Evolutionary conservation across 768 basidiomycete species (phyloP), one percentile per base, ranked within the genome.

Genomic region (Boletus sensibilis): DNA sequence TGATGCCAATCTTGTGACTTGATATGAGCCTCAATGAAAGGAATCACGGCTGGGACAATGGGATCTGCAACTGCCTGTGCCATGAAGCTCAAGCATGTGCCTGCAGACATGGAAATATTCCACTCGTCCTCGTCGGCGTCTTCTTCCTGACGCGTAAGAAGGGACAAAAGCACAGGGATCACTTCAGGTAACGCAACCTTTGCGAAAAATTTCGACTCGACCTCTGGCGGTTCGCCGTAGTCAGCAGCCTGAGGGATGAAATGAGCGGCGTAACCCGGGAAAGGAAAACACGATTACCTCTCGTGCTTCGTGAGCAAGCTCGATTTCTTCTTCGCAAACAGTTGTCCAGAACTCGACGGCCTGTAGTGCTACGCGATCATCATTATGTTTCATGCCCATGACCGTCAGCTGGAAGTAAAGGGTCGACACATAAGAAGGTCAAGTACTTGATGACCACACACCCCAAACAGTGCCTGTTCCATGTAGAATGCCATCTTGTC

Each of bases 331-430:
- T 70, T 99, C 96, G 67, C 94, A 98, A 2, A 98, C 96, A 9
- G 96, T 98, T 5, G 95, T 95, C 97, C 97, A 99, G 74, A 99
- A 99, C 69, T 99, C 97, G 50, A 99, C 88, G 23, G 97, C 97
- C 72, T 99, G 97, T 29, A 98, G 74, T 0, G 94, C 93, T 37
- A 99, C 95, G 8, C 85, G 78, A 64, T 97, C 94, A 61, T 98
- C 94, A 8, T 76, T 73, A 64, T 95, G 87, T 71, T 94, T 94
- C 97, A 99, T 99, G 38, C 97, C 97, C 70, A 97, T 86, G 21
- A 98, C 93, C 12, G 97, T 98, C 56, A 99, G 77, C 92, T 98
- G 67, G 38, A 58, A 33, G 21, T 14, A 44, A 45, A 51, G 60
- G 56, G 65, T 70, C 49, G 50, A 53, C 49, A 40, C 46, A 41